Evolutionary conservation across 495 filamentous ascomycete genomes (phyloP).

Genomic region (Tuber borchii): DNA sequence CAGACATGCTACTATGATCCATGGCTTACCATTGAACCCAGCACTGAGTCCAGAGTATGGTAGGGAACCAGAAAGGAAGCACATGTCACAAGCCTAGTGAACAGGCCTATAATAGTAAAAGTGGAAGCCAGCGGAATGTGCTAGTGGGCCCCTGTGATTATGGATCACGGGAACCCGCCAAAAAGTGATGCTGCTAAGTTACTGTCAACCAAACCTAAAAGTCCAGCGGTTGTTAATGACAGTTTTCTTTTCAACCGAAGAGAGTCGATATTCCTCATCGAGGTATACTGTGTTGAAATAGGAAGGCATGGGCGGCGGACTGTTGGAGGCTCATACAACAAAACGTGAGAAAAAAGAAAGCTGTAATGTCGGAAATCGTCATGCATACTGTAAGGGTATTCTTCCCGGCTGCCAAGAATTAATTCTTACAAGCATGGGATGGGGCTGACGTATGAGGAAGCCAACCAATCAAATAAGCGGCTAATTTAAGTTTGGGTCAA

Average conservation of each 20-base stretch:
- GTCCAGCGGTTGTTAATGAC: not conserved
- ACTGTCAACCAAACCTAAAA: not conserved
- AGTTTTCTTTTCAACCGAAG: too few species aligned
- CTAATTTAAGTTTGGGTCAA: not conserved
- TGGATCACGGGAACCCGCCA: not conserved
- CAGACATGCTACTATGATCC: not conserved
- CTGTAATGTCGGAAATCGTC: not conserved
- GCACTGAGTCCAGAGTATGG: not conserved
- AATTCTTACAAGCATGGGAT: not conserved
- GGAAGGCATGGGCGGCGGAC: not conserved
- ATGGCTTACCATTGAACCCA: not conserved
- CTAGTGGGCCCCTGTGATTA: not conserved
- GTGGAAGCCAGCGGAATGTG: not conserved
- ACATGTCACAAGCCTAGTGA: not conserved
- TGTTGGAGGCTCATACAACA: not conserved
- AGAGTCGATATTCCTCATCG: too few species aligned
- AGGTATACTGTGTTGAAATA: not conserved
- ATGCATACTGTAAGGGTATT: not conserved
- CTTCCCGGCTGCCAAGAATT: not conserved
- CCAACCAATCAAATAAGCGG: not conserved
- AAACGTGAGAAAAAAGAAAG: not conserved
- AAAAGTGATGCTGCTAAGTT: not conserved
- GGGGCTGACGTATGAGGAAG: not conserved
- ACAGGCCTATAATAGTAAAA: too few species aligned
- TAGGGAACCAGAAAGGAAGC: not conserved